Evolutionary conservation across 2,329 filamentous ascomycete genomes (phyloP).

Genomic region (Coniochaeta sp.): DNA sequence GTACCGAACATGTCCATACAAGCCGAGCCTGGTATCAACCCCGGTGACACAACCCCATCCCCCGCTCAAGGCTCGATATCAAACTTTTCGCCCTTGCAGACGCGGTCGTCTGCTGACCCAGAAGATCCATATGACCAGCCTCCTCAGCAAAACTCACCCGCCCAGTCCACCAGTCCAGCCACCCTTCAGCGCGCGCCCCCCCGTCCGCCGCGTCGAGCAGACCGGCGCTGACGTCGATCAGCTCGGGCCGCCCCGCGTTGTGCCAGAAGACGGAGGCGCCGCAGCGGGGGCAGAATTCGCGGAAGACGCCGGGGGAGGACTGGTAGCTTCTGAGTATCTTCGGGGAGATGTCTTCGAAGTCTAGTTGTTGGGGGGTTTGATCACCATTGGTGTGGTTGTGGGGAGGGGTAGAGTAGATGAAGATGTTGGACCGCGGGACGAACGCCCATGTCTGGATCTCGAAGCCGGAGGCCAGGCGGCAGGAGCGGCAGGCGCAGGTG

Average conservation of each 20-base stretch:
- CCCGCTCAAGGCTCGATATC: slow-evolving; percentile 15
- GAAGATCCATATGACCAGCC: background rate
- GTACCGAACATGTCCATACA: no score
- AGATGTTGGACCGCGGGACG: slow-evolving; percentile 51
- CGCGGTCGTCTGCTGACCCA: background rate
- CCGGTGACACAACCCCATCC: background rate
- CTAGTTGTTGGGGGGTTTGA: slow-evolving; percentile 16
- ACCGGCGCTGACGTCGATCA: slow-evolving; percentile 60
- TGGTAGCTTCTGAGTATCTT: slow-evolving; percentile 43
- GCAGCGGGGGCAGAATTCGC: slow-evolving; percentile 56
- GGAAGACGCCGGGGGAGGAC: slow-evolving; percentile 44
- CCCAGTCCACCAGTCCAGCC: slow-evolving; percentile 55
- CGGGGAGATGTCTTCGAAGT: slow-evolving; percentile 26
- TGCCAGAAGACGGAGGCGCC: slow-evolving; percentile 61
- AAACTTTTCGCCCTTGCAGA: slow-evolving; percentile 19
- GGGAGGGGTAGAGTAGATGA: slow-evolving; percentile 21
- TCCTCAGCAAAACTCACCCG: slow-evolving; percentile 55
- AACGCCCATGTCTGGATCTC: slow-evolving; percentile 63
- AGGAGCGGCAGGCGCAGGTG: slow-evolving; percentile 55
- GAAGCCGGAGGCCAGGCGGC: slow-evolving; percentile 52
- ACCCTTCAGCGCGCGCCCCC: slow-evolving; percentile 47
- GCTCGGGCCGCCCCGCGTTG: slow-evolving; percentile 38
- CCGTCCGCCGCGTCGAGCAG: slow-evolving; percentile 41
- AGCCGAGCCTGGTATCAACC: background rate
- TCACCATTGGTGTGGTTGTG: slow-evolving; percentile 13